Percentiles rank a stretch among this genome's conserved stretches.
Evolutionary conservation across 2,329 filamentous ascomycete species (phyloP).

Genomic region (Penicillium hordei): DNA sequence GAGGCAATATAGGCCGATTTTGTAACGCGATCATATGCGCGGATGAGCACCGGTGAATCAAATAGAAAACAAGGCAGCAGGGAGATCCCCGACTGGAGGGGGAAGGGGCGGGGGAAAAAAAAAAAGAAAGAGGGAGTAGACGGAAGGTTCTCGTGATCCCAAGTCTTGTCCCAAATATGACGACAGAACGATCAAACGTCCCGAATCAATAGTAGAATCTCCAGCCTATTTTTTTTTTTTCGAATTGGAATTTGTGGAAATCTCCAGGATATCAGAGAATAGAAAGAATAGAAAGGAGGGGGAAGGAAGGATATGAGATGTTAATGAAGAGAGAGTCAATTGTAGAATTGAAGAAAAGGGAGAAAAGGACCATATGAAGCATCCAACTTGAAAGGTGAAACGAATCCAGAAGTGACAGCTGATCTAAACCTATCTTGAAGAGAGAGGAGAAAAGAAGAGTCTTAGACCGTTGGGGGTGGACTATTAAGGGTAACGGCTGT

Average conservation of each 20-base stretch:
- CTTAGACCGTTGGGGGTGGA: conserved; percentile 7
- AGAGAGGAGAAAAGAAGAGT: conserved; percentile 1
- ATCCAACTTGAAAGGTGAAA: conserved; percentile 6
- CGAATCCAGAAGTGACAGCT: conserved; percentile 11
- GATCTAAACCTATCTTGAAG: conserved; percentile 4
- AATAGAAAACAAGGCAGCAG: not conserved
- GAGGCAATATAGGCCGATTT: conserved; percentile 40
- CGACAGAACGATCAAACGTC: conserved; percentile 2
- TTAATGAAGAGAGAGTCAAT: not conserved
- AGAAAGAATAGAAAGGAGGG: not conserved
- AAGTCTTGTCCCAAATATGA: not conserved
- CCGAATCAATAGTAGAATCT: not conserved
- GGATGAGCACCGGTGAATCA: conserved; percentile 14
- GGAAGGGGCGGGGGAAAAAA: not conserved
- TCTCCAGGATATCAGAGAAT: not conserved
- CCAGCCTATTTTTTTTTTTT: not conserved
- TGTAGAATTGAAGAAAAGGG: not conserved
- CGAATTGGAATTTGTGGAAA: not conserved
- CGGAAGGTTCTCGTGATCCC: conserved; percentile 7
- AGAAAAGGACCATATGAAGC: not conserved
- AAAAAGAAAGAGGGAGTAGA: not conserved
- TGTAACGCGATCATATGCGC: conserved; percentile 47
- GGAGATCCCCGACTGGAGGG: not conserved
- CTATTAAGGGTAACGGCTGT: not conserved
- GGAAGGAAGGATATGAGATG: not conserved